Base-by-base conservation (phyloP, 1,284 basidiomycete species). In the Heterobasidion occidentale region DNA sequence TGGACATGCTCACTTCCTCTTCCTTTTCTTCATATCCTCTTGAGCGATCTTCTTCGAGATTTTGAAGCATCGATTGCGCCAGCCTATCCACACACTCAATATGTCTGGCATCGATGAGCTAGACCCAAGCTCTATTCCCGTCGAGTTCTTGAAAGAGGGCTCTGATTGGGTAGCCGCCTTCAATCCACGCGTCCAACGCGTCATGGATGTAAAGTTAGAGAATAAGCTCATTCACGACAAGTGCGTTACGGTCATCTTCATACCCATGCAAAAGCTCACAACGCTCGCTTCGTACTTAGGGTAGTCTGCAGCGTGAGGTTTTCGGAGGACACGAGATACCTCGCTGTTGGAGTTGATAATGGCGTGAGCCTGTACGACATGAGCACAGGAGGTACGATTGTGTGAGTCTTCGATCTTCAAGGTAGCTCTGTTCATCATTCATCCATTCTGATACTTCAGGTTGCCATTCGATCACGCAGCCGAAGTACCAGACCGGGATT, bases 301-400 rank as follows among this genome's bases (percentile, higher is more conserved):
- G 88, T 91, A 9, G 89, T 92, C 1, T 91, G 88, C 68, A 91
- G 89, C 66, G 89, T 92, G 46, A 81, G 85, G 60, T 91, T 92
- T 70, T 90, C 87, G 20, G 79, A 84, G n/a, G 88, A 92, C 65
- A 89, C 89, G 53, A 88, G 84, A 66, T 84, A 76, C 61, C 75
- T 92, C 27, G 89, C 89, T 2, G 90, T 90, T 0, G 89, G 90
- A 9, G 89, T 87, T 71, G 90, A 91, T 70, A 77, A 84, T 50
- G 83, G 81, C 5, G 87, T 88, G 12, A 86, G 88, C 65, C 84
- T 91, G 63, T 90, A 86, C 65, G 85, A 90, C 66, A 83, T 83
- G 44, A 84, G 84, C 68, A 85, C 86, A 1, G 87, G 88, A 6
- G 71, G 68, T 11, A 84, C 85, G 67, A 81, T 79, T 9, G 84